Evolutionary conservation across 345 rosid species (phyloP), one percentile per base, ranked within the genome.

Genomic region (Acer saccharum): DNA sequence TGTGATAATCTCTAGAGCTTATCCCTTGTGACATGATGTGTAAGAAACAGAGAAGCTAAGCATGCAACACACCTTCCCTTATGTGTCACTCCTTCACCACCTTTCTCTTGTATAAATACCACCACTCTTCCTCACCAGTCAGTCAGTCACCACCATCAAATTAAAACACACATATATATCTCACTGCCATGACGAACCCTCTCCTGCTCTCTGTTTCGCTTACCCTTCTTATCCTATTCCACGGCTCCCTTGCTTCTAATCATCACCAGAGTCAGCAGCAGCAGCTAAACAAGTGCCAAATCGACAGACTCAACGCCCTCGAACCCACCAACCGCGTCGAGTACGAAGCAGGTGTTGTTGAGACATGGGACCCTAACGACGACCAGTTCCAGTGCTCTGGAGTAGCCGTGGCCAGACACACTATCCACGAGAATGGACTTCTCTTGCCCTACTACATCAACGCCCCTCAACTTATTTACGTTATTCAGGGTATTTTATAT

Each of bases 331-430:
- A 80, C 77, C 84, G 80, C 10, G 52, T 88, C 20, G 80, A 86
- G 77, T 35, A 77, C 4, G 91, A 92, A 76, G 97, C 90, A 2
- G 92, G 96, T 67, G 16, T 76, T 41, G 80, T 86, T 1, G 93
- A 93, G 80, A 35, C 86, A 0, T 90, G 91, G 96, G 83, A 91
- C 79, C 84, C 83, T 32, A 86, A 77, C 67, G 81, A 85, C 58
- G 80, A 89, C 54, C 90, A 88, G 83, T 88, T 90, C 74, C 89
- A 74, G 61, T 91, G 98, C 77, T 81, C 89, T 8, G 93, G 93
- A 8, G 86, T 90, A 44, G 83, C 91, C 16, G 65, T 88, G 13
- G 62, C 58, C 18, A 90, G 89, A 52, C 64, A 67, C 27, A 78
- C 83, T 65, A 88, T 90, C 39, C 83, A 86, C 16, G 76, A 80